Evolutionary conservation across 768 basidiomycete genomes (phyloP), one percentile per base, ranked within the genome.

Genomic region (Trametes punicea): DNA sequence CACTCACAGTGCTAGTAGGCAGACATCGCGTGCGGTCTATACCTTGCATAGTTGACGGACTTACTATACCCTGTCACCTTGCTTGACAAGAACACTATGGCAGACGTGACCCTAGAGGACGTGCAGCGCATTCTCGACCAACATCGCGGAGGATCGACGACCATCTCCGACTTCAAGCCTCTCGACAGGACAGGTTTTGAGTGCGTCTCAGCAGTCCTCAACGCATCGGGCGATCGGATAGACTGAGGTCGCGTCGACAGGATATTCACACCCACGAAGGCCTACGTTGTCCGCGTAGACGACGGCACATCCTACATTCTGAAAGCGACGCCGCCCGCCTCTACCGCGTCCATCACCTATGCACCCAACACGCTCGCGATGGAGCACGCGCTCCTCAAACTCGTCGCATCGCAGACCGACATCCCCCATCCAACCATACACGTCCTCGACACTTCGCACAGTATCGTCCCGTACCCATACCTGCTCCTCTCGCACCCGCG

Each of bases 381-480:
- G 8, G 67, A 68, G 39, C 61, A 65, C 45, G 59, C 60, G 1
- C 61, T 71, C 21, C 56, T 64, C 23, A 49, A 52, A 5, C 51
- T 57, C 16, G 38, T 69, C 53, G 10, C 63, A 30, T 39, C 56
- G 9, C 46, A 57, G 30, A 62, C 83, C 6, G 70, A 73, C 16
- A 74, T 86, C 42, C 84, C 85, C 5, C 71, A 82, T 30, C 72
- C 78, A 8, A 66, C 71, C 27, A 73, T 79, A 8, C 73, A 75
- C 8, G 62, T 65, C 15, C 73, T 86, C 36, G 81, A 86, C 59
- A 70, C 71, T 2, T 75, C 80, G 9, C 73, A 75, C 9, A 50
- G 64, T 3, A 57, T 78, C 27, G 63, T 82, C 18, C 81, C 83
- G 4, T 78, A 73, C 65, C 72, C 75, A 33, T 82, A 78, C 67